Base-by-base conservation (phyloP, 768 basidiomycete genomes). In the Trametes punicea region DNA sequence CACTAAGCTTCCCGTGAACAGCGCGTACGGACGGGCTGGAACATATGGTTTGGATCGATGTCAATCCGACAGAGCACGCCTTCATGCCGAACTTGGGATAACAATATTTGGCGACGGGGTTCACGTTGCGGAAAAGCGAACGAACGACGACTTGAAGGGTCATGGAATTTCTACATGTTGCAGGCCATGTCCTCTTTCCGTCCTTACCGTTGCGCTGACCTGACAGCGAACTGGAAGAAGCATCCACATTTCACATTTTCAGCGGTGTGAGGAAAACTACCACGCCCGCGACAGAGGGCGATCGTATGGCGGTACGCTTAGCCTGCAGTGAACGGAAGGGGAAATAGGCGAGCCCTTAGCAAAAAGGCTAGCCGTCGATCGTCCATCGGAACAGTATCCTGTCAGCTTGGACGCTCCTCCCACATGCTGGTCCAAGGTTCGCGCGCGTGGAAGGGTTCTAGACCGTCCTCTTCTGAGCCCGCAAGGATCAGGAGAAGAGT, bases 401-500 rank as follows among this genome's bases (percentile, higher is more conserved):
- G n/a, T n/a, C n/a, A n/a, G n/a, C n/a, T n/a, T n/a, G n/a, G n/a
- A n/a, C n/a, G n/a, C n/a, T n/a, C n/a, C n/a, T n/a, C n/a, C n/a
- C n/a, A n/a, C n/a, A n/a, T n/a, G n/a, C n/a, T n/a, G n/a, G n/a
- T 36, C 34, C 34, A 36, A 8, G 31, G 31, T 5, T 8, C 13
- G 34, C 34, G 7, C 34, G 25, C 42, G 11, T 25, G 15, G 23
- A 16, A 18, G 15, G 4, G 8, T 38, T 13, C 41, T 2, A 42
- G 41, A 13, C 4, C 42, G 10, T 25, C 25, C n/a, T 39, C 55
- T 36, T 46, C 56, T 50, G 50, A 46, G 56, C 45, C n/a, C 11
- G 27, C 26, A 44, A 51, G 42, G 56, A 57, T 57, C 56, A 57
- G 30, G 18, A 51, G 40, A 52, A 44, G 41, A 52, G 49, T 21